Conservation (phyloP, 78 protist species). For the Andalucia godoyi region DNA sequence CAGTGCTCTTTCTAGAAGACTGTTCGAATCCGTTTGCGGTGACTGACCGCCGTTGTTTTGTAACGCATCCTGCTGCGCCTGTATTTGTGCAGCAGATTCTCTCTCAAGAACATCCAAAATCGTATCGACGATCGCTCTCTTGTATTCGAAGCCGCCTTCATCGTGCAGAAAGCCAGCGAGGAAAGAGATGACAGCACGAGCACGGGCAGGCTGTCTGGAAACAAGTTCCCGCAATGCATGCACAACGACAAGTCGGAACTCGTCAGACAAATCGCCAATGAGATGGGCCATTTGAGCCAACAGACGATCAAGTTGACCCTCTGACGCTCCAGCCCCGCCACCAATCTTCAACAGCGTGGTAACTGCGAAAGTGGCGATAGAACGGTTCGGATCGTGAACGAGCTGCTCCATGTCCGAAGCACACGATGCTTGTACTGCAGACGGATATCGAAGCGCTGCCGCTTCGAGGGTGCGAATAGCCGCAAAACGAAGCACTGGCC, state of each 20-base stretch:
- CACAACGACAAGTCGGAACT: slow-evolving; percentile 80
- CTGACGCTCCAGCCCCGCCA: slow-evolving; percentile 42
- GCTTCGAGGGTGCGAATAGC: slow-evolving; percentile 84
- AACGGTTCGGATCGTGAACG: slow-evolving; percentile 81
- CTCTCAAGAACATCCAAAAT: slow-evolving; percentile 44
- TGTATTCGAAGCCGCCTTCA: slow-evolving; percentile 81
- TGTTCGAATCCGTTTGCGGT: neutral
- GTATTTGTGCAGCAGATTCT: slow-evolving; percentile 72
- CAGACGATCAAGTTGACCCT: slow-evolving; percentile 83
- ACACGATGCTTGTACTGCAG: slow-evolving; percentile 66
- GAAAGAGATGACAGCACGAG: slow-evolving; percentile 36
- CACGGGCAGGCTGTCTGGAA: slow-evolving; percentile 21
- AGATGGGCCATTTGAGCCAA: slow-evolving; percentile 84
- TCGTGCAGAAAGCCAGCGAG: slow-evolving; percentile 27
- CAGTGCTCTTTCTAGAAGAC: slow-evolving; percentile 58
- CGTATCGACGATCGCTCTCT: slow-evolving; percentile 82
- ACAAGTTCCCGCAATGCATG: slow-evolving; percentile 75
- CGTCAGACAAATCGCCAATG: slow-evolving; percentile 88
- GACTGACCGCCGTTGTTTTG: neutral
- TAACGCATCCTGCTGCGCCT: slow-evolving; percentile 24
- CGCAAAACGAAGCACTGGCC: slow-evolving; percentile 81
- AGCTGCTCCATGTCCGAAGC: slow-evolving; percentile 86
- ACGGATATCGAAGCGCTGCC: slow-evolving; percentile 38
- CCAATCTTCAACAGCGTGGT: slow-evolving; percentile 84
- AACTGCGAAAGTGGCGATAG: slow-evolving; percentile 93